Conservation (phyloP, 805 yeast genomes). For the Kuraishia floccosa region DNA sequence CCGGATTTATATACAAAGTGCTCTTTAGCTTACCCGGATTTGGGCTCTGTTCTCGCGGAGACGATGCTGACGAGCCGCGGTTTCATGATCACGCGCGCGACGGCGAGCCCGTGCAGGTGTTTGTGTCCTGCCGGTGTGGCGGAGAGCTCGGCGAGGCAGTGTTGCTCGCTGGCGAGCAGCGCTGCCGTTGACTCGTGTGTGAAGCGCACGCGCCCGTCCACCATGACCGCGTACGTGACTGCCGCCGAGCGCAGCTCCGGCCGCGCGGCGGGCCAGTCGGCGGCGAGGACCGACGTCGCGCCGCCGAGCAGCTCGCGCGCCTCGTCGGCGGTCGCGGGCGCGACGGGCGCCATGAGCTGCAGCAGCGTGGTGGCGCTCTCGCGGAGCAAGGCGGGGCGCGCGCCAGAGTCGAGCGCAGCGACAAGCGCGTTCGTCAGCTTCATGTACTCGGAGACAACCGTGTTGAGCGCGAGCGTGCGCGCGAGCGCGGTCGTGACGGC, state of each 20-base stretch:
- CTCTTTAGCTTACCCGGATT: no score
- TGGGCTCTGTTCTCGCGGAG: no score
- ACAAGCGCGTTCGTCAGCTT: constrained; percentile 52
- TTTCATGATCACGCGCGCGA: no score
- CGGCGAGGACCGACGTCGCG: constrained; percentile 33
- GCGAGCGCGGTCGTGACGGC: constrained; percentile 51
- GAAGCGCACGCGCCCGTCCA: constrained; percentile 64
- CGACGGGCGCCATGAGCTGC: constrained; percentile 64
- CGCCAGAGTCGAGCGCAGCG: constrained; percentile 19
- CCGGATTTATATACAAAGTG: no score
- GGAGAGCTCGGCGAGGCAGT: constrained; percentile 24
- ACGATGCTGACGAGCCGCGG: no score
- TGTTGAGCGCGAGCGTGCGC: constrained; percentile 56
- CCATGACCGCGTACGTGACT: constrained; percentile 43
- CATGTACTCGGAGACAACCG: constrained; percentile 85
- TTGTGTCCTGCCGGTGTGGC: constrained; percentile 19
- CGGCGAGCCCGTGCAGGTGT: no score
- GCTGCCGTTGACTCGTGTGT: constrained; percentile 20
- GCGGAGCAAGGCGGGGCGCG: constrained; percentile 29
- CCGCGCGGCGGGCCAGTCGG: constrained; percentile 55
- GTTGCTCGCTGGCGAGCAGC: constrained; percentile 21
- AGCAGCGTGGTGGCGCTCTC: constrained; percentile 43
- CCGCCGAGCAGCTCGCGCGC: constrained; percentile 45
- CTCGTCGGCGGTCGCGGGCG: constrained; percentile 79
- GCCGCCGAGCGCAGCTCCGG: constrained; percentile 23